Evolutionary conservation across 495 filamentous ascomycete species (phyloP).

Genomic region (Xylaria curta): DNA sequence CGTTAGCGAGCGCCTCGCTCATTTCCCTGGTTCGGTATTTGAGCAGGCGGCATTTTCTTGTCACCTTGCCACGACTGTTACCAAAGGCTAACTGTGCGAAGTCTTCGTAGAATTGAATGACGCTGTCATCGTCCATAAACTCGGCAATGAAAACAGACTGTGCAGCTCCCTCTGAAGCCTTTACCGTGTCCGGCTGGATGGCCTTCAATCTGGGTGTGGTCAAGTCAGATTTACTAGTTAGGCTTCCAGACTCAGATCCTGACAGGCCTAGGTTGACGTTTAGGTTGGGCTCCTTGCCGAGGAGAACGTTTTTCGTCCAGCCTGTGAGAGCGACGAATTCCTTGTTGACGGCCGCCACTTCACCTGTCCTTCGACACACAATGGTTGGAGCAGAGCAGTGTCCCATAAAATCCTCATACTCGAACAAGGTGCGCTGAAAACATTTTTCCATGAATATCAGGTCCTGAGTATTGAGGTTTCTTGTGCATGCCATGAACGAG

Average conservation of each 20-base stretch:
- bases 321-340: constrained; percentile 94
- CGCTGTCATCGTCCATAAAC: constrained; percentile 90
- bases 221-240: constrained; percentile 47
- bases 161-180: constrained; percentile 36
- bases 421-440: constrained; percentile 89
- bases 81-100: constrained; percentile 90
- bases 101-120: constrained; percentile 94
- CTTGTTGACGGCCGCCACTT: constrained; percentile 89
- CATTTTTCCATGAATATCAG: constrained; percentile 97
- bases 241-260: constrained; percentile 43
- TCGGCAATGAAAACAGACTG: constrained; percentile 90
- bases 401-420: constrained; percentile 91
- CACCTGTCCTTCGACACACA: constrained; percentile 88
- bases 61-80: constrained; percentile 82
- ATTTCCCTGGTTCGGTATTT: constrained; percentile 86
- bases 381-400: constrained; percentile 87
- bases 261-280: constrained; percentile 75
- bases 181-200: constrained; percentile 41
- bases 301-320: constrained; percentile 88
- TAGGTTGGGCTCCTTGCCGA: constrained; percentile 86
- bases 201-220: constrained; percentile 54
- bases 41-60: constrained; percentile 82
- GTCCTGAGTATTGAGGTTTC: constrained; percentile 81
- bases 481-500: constrained; percentile 87
- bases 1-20: constrained; percentile 35